These are phyloP conservation scores for Ehretia macrophylla DNA, from an alignment of 257 asterid species.

Conservation along the genomic window DNA sequence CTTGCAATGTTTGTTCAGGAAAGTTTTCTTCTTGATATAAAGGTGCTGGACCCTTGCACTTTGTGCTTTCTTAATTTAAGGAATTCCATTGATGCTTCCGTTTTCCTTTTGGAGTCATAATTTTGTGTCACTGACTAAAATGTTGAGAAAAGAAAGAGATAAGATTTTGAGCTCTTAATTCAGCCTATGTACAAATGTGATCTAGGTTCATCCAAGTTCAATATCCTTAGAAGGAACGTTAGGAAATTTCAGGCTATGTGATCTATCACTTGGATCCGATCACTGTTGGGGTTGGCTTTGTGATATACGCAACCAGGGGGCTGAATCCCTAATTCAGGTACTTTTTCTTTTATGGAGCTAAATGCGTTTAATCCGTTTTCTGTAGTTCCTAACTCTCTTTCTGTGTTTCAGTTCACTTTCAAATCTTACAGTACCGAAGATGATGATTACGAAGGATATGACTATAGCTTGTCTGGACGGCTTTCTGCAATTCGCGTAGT, in stretches of 20 bases:
- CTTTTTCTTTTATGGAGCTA: background rate
- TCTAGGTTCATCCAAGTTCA: slow-evolving; percentile 94
- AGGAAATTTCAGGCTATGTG: slow-evolving; percentile 88
- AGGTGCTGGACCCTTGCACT: slow-evolving; percentile 44
- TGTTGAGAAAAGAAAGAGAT: too few relatives aligned
- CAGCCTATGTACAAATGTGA: slow-evolving; percentile 1
- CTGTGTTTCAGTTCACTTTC: slow-evolving; percentile 67
- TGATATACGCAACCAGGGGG: slow-evolving; percentile 91
- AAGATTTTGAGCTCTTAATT: too few relatives aligned
- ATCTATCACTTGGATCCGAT: slow-evolving; percentile 76
- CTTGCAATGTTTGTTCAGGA: slow-evolving; percentile 99
- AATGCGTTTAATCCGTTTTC: background rate
- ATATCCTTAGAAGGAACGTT: slow-evolving; percentile 72
- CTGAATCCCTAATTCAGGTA: slow-evolving; percentile 91
- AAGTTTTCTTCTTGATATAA: slow-evolving; percentile 79
- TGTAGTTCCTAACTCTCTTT: slow-evolving; percentile 9
- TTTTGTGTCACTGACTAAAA: background rate
- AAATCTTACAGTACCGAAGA: slow-evolving; percentile 71
- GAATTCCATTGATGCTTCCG: background rate
- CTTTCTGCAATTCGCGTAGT: slow-evolving; percentile 98
- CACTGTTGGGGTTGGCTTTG: slow-evolving; percentile 98
- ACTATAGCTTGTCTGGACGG: slow-evolving; percentile 82
- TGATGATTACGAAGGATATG: slow-evolving; percentile 94
- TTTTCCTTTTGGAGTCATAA: background rate
- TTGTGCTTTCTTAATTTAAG: background rate